These are phyloP conservation scores for Trichosanthes truncata DNA, from an alignment of 306 rosid species.

Conservation along the genomic window DNA sequence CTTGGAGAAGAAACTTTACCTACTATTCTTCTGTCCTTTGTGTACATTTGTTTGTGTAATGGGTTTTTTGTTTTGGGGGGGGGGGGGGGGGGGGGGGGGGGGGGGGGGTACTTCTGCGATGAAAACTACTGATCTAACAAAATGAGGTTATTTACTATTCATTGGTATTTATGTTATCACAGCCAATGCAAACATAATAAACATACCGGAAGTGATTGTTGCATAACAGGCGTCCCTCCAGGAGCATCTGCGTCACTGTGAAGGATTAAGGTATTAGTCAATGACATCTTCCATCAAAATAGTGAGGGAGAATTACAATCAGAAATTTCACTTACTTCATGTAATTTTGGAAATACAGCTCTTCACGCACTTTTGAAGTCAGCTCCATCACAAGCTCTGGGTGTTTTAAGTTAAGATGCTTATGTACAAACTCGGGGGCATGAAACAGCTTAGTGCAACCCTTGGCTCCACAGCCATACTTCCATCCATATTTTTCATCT, in stretches of 20 bases:
- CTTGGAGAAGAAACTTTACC: not conserved
- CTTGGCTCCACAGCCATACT: slow-evolving; percentile 99
- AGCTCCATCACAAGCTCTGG: slow-evolving; percentile 76
- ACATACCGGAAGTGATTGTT: slow-evolving; percentile 70
- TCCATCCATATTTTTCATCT: slow-evolving; percentile 99
- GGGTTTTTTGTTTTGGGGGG: no score
- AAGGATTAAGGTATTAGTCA: slow-evolving; percentile 23
- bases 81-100: no score
- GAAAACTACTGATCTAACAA: not conserved
- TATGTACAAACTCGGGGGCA: slow-evolving; percentile 92
- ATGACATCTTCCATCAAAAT: slow-evolving; percentile 1
- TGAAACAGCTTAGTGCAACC: slow-evolving; percentile 99
- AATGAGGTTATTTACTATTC: not conserved
- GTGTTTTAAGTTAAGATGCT: slow-evolving; percentile 90
- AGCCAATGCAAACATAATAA: not conserved
- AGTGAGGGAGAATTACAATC: not conserved
- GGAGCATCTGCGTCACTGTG: slow-evolving; percentile 85
- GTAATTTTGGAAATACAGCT: slow-evolving; percentile 82
- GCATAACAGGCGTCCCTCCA: slow-evolving; percentile 94
- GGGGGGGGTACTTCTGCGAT: no score
- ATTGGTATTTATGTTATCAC: not conserved
- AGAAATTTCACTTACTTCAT: slow-evolving; percentile 63
- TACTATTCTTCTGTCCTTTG: not conserved
- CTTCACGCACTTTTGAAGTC: slow-evolving; percentile 81
- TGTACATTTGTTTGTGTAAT: not conserved